Evolutionary conservation across 805 yeast species (phyloP), one percentile per base, ranked within the genome.

Genomic region (Ogataea haglerorum): DNA sequence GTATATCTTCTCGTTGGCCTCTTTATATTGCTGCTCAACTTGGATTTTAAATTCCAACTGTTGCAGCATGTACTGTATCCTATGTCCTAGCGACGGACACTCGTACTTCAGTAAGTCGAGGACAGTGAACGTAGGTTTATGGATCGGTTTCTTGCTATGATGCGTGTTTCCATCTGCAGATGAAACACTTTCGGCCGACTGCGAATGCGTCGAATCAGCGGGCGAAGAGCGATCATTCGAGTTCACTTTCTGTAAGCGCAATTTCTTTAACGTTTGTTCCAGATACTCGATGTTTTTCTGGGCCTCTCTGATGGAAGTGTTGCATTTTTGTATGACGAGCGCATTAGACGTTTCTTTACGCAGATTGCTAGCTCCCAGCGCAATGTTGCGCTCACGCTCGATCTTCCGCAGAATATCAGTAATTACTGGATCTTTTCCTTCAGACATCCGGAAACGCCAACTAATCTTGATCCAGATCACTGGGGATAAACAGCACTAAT

Each of bases 41-140:
- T 91, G 93, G 33, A 91, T 72, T 64, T 93, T 93, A 63, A 91
- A 89, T 59, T 90, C 96, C 45, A 93, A 72, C 63, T 89, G 95
- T 65, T 90, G 97, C 40, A 91, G 74, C 98, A 93, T 90, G 54
- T 86, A 82, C 64, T 88, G 96, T 56, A 93, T 93, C 48, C 93
- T 78, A 54, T 93, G 96, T 9, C 97, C 96, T 51, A 93, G 68
- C 0, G 95, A 86, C 0, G 97, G 96, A 53, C 96, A 86, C 55
- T 93, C 97, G 57, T 88, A 89, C 54, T 89, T 89, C 58, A 88
- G 74, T 42, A 93, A 70, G 60, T 93, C 99, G 50, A 85, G 68
- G 15, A 85, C 73, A 0, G 91, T 76, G 56, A 74, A 85, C 4
- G 74, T 60, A 1, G 82, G 78, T 17, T 53, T 52, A 31, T 54